These are phyloP conservation scores for Taiozyma sp. DNA, from an alignment of 1,139 yeast genomes.

Conservation along the genomic window DNA sequence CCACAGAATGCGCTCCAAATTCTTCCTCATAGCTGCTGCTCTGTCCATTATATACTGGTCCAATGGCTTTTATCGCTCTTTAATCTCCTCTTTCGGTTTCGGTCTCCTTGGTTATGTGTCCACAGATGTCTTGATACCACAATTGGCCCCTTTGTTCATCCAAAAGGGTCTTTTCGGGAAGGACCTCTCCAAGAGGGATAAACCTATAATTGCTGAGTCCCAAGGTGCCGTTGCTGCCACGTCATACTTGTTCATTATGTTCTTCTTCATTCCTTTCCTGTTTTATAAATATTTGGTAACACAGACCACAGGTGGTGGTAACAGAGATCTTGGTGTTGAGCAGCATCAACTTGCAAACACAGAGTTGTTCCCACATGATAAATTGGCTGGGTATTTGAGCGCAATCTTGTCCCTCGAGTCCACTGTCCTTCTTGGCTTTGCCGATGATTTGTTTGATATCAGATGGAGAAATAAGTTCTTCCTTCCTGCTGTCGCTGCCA, in stretches of 20 bases:
- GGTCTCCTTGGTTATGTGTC: conserved; percentile 60
- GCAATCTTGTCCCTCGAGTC: conserved; percentile 81
- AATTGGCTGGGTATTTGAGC: conserved; percentile 79
- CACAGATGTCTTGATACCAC: conserved; percentile 62
- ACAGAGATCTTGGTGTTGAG: conserved; percentile 34
- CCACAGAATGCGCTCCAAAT: conserved; percentile 1
- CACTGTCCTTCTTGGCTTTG: conserved; percentile 80
- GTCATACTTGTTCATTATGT: conserved; percentile 75
- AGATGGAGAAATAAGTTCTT: conserved; percentile 98
- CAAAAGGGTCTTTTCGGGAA: conserved; percentile 78
- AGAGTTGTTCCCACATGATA: conserved; percentile 72
- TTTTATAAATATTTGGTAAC: conserved; percentile 76
- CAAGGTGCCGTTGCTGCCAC: conserved; percentile 87
- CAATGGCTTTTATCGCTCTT: conserved; percentile 18
- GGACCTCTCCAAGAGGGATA: conserved; percentile 71
- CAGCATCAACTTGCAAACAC: conserved; percentile 9
- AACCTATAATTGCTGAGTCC: conserved; percentile 80
- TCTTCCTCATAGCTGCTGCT: conserved; percentile 3
- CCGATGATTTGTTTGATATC: conserved; percentile 92
- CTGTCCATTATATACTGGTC: conserved; percentile 11
- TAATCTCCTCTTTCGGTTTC: conserved; percentile 55
- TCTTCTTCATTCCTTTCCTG: conserved; percentile 83
- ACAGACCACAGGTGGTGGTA: conserved; percentile 52
- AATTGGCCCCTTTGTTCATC: conserved; percentile 60
- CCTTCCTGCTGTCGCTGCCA: conserved; percentile 89